Evolutionary conservation across 768 basidiomycete genomes (phyloP).

Genomic region (Suillus luteus): DNA sequence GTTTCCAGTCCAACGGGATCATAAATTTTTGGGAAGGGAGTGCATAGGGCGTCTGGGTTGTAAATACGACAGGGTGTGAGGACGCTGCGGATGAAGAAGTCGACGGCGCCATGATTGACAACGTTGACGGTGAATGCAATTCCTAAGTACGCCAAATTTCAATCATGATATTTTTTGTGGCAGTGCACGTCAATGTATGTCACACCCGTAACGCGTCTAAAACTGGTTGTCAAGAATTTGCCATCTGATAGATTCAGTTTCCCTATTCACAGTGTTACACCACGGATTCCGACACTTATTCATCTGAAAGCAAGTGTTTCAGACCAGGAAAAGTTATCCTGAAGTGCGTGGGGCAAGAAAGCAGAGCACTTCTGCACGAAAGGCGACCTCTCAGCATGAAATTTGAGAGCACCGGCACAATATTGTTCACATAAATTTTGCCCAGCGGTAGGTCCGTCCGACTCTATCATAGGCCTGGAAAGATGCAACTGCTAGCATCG

Average conservation of each 20-base stretch:
- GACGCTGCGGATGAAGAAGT: constrained; percentile 18
- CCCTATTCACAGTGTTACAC: not conserved
- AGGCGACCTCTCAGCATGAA: not conserved
- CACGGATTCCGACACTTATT: no score
- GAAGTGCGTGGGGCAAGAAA: not conserved
- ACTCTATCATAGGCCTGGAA: not conserved
- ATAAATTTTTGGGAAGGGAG: constrained; percentile 89
- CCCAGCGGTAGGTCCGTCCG: not conserved
- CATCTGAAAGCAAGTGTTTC: no score
- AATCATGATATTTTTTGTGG: no score
- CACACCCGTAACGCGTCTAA: no score
- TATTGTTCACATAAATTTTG: not conserved
- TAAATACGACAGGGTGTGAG: constrained; percentile 67
- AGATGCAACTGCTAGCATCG: not conserved
- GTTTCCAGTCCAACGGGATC: constrained; percentile 86
- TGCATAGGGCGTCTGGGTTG: constrained; percentile 72
- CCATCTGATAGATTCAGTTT: no score
- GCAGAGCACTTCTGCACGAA: not conserved
- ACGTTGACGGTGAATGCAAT: not conserved
- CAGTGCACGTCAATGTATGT: no score
- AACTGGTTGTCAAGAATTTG: no score
- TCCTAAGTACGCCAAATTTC: not conserved
- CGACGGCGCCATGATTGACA: not conserved
- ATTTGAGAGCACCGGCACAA: not conserved
- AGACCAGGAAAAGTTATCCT: not conserved